Evolutionary conservation across 2,329 filamentous ascomycete genomes (phyloP).

Genomic region (Sporothrix luriei): DNA sequence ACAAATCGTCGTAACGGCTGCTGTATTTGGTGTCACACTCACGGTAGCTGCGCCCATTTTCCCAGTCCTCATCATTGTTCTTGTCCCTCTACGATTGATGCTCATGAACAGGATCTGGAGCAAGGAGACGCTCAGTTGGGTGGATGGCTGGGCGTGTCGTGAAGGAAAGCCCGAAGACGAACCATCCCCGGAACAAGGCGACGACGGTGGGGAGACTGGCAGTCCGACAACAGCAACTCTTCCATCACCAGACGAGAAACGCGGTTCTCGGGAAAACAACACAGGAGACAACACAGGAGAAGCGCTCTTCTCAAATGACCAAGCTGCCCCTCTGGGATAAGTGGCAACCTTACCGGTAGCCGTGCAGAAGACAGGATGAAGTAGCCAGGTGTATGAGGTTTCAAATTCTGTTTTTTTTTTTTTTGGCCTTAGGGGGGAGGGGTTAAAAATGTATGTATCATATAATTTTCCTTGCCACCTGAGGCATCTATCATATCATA

Average conservation of each 20-base stretch:
- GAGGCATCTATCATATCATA: neutral
- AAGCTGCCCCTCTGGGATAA: neutral
- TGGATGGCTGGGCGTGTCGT: constrained; percentile 54
- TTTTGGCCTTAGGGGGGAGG: no score
- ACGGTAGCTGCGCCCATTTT: constrained; percentile 45
- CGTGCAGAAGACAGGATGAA: neutral
- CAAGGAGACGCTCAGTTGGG: constrained; percentile 55
- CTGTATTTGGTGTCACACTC: constrained; percentile 26
- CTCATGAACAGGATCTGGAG: constrained; percentile 64
- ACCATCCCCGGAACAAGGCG: neutral
- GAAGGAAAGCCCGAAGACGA: constrained; percentile 58
- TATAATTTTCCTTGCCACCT: neutral
- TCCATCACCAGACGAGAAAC: neutral
- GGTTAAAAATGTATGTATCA: no score
- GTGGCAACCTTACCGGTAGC: neutral
- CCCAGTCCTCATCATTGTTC: constrained; percentile 63
- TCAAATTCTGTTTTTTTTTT: no score
- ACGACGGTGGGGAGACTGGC: neutral
- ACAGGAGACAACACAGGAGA: no score
- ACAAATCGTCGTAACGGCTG: constrained; percentile 17
- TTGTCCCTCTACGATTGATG: constrained; percentile 64
- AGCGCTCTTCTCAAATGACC: neutral
- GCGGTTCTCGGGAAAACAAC: neutral
- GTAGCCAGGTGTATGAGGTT: neutral
- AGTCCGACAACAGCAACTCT: neutral